Conservation (phyloP, 2,329 filamentous ascomycete species). For the Graphilbum fragrans region DNA sequence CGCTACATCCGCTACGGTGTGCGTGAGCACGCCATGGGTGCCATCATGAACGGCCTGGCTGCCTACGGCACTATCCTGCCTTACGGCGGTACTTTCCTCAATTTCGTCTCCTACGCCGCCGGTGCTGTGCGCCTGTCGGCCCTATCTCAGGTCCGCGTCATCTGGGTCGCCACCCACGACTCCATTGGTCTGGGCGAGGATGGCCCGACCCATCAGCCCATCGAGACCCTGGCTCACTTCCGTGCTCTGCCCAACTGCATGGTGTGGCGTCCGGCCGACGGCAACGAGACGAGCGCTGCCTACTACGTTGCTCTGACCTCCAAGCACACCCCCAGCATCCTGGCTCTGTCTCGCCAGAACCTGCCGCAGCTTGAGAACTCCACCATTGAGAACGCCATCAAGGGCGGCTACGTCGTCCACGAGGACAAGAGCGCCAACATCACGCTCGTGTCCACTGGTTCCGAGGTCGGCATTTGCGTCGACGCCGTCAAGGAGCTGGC, state of each 20-base stretch:
- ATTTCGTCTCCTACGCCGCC: conserved; percentile 97
- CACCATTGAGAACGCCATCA: conserved; percentile 74
- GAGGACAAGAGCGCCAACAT: conserved; percentile 76
- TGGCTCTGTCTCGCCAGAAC: conserved; percentile 95
- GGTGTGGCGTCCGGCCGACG: conserved; percentile 97
- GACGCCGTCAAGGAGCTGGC: conserved; percentile 86
- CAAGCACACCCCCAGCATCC: conserved; percentile 80
- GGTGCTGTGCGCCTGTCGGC: conserved; percentile 90
- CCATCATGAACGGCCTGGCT: conserved; percentile 87
- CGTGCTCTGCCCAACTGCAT: conserved; percentile 97
- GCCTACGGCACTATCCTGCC: conserved; percentile 94
- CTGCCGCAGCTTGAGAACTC: conserved; percentile 94
- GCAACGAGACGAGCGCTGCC: conserved; percentile 94
- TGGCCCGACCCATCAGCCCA: conserved; percentile 96
- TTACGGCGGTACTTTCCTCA: conserved; percentile 92
- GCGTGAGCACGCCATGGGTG: conserved; percentile 84
- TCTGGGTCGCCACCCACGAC: conserved; percentile 97
- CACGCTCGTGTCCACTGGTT: conserved; percentile 89
- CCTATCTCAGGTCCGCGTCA: conserved; percentile 77
- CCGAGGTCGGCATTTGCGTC: conserved; percentile 86
- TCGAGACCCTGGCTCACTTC: conserved; percentile 97
- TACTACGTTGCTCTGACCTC: conserved; percentile 93
- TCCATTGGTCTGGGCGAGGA: conserved; percentile 99
- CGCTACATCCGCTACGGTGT: conserved; percentile 91
- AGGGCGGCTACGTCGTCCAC: conserved; percentile 88